Conservation (phyloP, 345 rosid species). For the Syzygium oleosum region DNA sequence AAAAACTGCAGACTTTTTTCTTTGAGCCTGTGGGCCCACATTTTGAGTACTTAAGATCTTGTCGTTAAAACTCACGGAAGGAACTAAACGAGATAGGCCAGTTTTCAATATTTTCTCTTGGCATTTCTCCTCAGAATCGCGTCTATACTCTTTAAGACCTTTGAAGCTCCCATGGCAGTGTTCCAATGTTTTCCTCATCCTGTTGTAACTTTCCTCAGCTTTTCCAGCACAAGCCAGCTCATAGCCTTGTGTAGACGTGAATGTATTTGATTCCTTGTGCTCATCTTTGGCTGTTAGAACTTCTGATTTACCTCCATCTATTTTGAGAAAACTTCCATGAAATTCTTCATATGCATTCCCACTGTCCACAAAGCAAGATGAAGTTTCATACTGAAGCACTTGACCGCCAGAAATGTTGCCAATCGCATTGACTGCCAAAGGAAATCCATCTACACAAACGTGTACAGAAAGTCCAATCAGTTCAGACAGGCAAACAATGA, state of each 20-base stretch:
- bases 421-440: constrained; percentile 20
- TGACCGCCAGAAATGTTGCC: constrained; percentile 45
- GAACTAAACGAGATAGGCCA: constrained; percentile 25
- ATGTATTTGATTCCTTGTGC: constrained; percentile 22
- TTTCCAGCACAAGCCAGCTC: constrained; percentile 23
- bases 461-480: background rate
- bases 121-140: constrained; percentile 17
- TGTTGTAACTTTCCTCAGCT: constrained; percentile 21
- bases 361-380: constrained; percentile 45
- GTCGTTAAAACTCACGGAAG: constrained; percentile 38
- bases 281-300: constrained; percentile 19
- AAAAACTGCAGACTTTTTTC: constrained; percentile 38
- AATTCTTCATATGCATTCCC: constrained; percentile 57
- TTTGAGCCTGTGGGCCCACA: constrained; percentile 16
- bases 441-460: constrained; percentile 38
- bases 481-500: background rate
- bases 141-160: constrained; percentile 21
- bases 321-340: constrained; percentile 51
- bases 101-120: constrained; percentile 11
- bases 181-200: constrained; percentile 25
- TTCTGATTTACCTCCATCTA: constrained; percentile 31
- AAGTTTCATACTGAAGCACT: constrained; percentile 63
- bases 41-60: constrained; percentile 8
- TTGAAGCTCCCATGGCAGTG: constrained; percentile 29
- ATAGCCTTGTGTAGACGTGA: constrained; percentile 12